Conservation (phyloP, 2,329 filamentous ascomycete species). For the Arachnopeziza araneosa region DNA sequence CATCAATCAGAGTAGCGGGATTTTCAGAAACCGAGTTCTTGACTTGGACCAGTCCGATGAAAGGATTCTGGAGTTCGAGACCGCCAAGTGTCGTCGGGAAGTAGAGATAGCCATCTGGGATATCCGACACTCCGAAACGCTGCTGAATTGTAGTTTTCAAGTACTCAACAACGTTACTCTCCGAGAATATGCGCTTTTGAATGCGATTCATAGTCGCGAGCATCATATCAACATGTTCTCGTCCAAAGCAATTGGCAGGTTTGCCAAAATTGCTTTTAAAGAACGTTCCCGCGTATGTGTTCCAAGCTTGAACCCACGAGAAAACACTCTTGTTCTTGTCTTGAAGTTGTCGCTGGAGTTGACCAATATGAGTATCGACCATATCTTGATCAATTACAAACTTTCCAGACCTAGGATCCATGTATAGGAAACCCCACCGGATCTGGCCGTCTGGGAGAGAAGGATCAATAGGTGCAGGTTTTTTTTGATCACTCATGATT, state of each 20-base stretch:
- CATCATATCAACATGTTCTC: constrained; percentile 49
- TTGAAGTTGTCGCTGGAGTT: constrained; percentile 48
- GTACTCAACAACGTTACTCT: constrained; percentile 39
- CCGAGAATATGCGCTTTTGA: constrained; percentile 44
- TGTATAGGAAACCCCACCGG: constrained; percentile 52
- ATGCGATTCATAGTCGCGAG: constrained; percentile 47
- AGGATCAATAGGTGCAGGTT: constrained; percentile 14
- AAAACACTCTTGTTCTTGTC: constrained; percentile 44
- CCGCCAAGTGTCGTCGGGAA: constrained; percentile 37
- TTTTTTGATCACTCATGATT: constrained; percentile 12
- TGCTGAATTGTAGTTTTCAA: constrained; percentile 43
- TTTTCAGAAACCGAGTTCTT: constrained; percentile 23
- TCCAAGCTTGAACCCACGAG: constrained; percentile 55
- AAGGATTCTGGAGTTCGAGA: constrained; percentile 36
- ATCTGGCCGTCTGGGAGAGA: constrained; percentile 47
- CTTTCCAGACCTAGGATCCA: constrained; percentile 42
- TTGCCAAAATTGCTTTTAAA: constrained; percentile 53
- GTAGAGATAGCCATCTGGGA: constrained; percentile 39
- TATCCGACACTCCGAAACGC: constrained; percentile 39
- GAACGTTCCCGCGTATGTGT: constrained; percentile 51
- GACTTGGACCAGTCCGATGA: constrained; percentile 33
- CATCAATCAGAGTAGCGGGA: constrained; percentile 24
- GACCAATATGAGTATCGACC: constrained; percentile 51
- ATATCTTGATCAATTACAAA: constrained; percentile 51
- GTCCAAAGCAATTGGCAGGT: constrained; percentile 48